Percentiles rank a stretch among this genome's conserved stretches.
phyloP scores from a whole-genome alignment of 1,284 basidiomycete species.

The Cryptococcus sp. region DNA sequence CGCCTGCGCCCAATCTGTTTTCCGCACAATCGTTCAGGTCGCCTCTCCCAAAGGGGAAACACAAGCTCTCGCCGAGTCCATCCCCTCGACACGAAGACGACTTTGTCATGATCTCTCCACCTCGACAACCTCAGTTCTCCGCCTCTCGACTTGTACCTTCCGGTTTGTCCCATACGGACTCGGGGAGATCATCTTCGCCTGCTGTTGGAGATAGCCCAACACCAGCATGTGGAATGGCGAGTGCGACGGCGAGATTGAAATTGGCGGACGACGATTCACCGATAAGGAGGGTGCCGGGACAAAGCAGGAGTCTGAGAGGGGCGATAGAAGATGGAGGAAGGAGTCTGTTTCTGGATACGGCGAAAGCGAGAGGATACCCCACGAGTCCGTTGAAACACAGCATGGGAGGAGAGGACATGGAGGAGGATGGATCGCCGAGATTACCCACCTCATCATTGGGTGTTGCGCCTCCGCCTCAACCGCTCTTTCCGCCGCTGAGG shows the following conservation, averaged over 20 bases:
- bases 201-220: constrained; percentile 37
- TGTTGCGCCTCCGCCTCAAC: constrained; percentile 25
- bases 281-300: constrained; percentile 37
- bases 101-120: constrained; percentile 43
- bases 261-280: constrained; percentile 39
- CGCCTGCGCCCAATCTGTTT: constrained; percentile 9
- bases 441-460: constrained; percentile 18
- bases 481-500: constrained; percentile 34
- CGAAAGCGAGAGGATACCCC: constrained; percentile 9
- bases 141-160: background rate
- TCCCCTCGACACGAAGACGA: constrained; percentile 42
- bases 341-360: constrained; percentile 12
- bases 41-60: constrained; percentile 35
- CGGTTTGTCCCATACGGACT: background rate
- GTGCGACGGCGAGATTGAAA: constrained; percentile 34
- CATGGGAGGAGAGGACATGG: constrained; percentile 9
- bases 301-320: constrained; percentile 30
- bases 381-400: constrained; percentile 30
- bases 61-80: constrained; percentile 41
- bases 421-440: constrained; percentile 18
- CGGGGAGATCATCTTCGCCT: constrained; percentile 17
- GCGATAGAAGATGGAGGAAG: constrained; percentile 8
- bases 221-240: constrained; percentile 37
- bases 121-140: constrained; percentile 10
- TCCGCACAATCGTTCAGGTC: constrained; percentile 15